Evolutionary conservation across 148 eudicot genomes (phyloP), one percentile per base, ranked within the genome.

Genomic region (Rhododendron simsii): DNA sequence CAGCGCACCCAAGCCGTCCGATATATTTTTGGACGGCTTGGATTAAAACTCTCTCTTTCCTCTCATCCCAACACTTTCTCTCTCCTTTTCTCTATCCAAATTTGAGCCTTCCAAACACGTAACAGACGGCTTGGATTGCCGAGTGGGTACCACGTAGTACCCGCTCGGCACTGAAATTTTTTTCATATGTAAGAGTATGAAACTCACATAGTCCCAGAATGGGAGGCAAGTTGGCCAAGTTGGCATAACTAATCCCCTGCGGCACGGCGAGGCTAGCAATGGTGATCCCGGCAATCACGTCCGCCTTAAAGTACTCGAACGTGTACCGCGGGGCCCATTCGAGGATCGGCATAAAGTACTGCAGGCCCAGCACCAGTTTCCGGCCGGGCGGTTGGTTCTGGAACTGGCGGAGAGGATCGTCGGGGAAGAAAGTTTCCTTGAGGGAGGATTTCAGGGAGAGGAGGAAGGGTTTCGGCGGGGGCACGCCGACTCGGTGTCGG

Each of bases 191-290:
- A n/a, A 2, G 2, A 30, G 55, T 51, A 51, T 51, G 55, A 51
- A 15, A 88, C 92, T 84, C 85, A 94, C 95, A 94, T 2, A 94
- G 89, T 45, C 96, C 96, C 67, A 94, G 84, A 39, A 93, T 67
- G 7, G 94, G 96, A 1, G 96, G 96, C 65, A 94, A 86, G 86
- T 85, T 90, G 15, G 95, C 96, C 84, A 94, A 89, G 63, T 84
- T 90, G 65, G 96, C 96, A 84, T 94, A 94, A 82, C 96, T 94
- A 65, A 94, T 94, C 23, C 96, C 96, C 83, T 94, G 96, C 73
- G 95, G 96, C 83, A 94, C 90, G 21, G 95, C 96, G 33, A 94
- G 94, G 73, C 95, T 94, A 44, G 96, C 93, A 71, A 94, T 91
- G 61, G 96, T 94, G 57, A 94, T 89, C 1, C 96, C 96, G 14